Evolutionary conservation across 1,284 basidiomycete species (phyloP).

Genomic region (Stereum hirsutum): DNA sequence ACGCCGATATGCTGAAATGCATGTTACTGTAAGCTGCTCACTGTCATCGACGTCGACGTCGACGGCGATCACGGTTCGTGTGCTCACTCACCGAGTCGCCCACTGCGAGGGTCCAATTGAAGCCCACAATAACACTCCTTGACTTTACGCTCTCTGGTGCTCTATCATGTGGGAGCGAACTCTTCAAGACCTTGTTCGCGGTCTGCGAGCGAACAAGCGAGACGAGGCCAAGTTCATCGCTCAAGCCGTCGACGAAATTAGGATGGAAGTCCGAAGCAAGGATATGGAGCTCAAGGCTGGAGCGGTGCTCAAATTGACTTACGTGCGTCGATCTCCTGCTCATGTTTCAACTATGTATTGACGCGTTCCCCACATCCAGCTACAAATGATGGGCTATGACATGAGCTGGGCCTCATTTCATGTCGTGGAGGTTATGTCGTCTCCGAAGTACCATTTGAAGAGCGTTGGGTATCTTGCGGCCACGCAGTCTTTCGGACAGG

Average conservation of each 20-base stretch:
- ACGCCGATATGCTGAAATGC: too few relatives aligned
- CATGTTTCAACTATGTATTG: conserved; percentile 4
- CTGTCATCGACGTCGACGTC: too few relatives aligned
- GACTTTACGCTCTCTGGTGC: too few relatives aligned
- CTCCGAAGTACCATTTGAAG: conserved; percentile 86
- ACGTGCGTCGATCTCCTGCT: conserved; percentile 50
- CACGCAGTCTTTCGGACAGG: conserved; percentile 84
- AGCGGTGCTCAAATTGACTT: conserved; percentile 93
- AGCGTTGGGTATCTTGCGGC: conserved; percentile 95
- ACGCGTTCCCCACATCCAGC: conserved; percentile 31
- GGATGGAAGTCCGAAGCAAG: conserved; percentile 83
- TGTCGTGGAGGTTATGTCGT: conserved; percentile 98
- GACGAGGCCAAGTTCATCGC: conserved; percentile 79
- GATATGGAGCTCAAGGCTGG: conserved; percentile 97
- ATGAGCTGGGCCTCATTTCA: conserved; percentile 91
- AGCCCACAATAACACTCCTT: too few relatives aligned
- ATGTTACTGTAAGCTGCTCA: too few relatives aligned
- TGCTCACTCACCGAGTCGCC: too few relatives aligned
- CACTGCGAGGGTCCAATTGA: too few relatives aligned
- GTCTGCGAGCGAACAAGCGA: conserved; percentile 78
- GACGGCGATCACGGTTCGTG: too few relatives aligned
- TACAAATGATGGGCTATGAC: conserved; percentile 90
- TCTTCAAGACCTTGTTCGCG: conserved; percentile 86
- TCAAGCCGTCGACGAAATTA: conserved; percentile 80
- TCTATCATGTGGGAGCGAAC: conserved; percentile 91